Evolutionary conservation across 805 yeast genomes (phyloP).

Genomic region (Sungouiella thailandica): DNA sequence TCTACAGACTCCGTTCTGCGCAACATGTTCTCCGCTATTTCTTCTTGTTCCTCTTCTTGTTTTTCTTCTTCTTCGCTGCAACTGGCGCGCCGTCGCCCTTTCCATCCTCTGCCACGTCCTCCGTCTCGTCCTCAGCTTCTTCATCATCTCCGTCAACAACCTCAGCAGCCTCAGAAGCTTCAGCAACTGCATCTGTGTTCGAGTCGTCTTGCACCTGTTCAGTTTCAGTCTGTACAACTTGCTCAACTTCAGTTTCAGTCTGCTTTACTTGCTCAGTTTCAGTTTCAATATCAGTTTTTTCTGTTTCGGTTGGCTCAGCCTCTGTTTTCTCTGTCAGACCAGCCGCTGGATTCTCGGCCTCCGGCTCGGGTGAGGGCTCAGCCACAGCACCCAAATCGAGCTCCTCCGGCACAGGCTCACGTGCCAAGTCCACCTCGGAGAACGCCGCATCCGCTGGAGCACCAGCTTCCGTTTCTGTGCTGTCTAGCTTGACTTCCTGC

Average conservation of each 20-base stretch:
- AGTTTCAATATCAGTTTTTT: constrained; percentile 4
- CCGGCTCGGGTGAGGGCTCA: background rate
- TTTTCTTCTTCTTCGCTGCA: constrained; percentile 11
- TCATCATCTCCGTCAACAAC: constrained; percentile 9
- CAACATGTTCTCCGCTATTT: background rate
- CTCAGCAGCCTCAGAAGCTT: background rate
- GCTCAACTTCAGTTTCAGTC: constrained; percentile 1
- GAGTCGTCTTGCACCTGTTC: background rate
- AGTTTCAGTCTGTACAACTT: background rate
- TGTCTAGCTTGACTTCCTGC: too few relatives aligned
- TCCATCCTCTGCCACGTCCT: constrained; percentile 12
- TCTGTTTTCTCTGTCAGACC: background rate
- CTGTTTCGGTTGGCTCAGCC: background rate
- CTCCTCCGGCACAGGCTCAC: too few relatives aligned
- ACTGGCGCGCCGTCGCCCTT: background rate
- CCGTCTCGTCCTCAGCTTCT: constrained; percentile 11
- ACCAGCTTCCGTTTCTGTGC: too few relatives aligned
- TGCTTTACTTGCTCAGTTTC: constrained; percentile 3
- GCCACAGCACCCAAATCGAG: too few relatives aligned
- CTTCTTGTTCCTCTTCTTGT: constrained; percentile 7
- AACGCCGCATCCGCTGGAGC: too few relatives aligned
- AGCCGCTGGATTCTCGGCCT: background rate
- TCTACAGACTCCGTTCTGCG: too few relatives aligned
- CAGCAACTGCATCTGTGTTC: constrained; percentile 1
- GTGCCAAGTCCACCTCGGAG: too few relatives aligned